phyloP scores from a whole-genome alignment of 2,329 filamentous ascomycete species.

The Teratosphaeria zuluensis region DNA sequence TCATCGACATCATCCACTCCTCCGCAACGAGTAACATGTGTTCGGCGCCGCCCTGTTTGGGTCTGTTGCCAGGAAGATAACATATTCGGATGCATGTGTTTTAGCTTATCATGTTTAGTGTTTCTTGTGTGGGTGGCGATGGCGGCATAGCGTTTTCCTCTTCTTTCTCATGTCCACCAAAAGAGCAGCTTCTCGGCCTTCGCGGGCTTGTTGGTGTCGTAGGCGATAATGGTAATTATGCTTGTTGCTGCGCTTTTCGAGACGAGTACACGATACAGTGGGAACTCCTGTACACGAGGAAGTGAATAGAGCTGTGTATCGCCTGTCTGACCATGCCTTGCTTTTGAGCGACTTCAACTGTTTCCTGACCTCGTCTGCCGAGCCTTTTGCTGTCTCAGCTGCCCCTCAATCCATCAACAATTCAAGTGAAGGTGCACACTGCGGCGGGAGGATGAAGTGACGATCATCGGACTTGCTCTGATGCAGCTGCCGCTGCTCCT shows the following conservation, averaged over 20 bases:
- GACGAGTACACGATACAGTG: not conserved
- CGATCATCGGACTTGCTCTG: too few species aligned
- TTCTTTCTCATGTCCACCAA: slow-evolving; percentile 2
- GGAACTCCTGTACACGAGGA: not conserved
- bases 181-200: slow-evolving; percentile 13
- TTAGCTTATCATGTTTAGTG: slow-evolving; percentile 13
- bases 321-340: not conserved
- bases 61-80: slow-evolving; percentile 8
- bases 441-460: too few species aligned
- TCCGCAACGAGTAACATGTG: slow-evolving; percentile 19
- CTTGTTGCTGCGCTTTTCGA: slow-evolving; percentile 6
- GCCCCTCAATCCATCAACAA: too few species aligned
- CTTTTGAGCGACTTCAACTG: not conserved
- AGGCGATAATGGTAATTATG: slow-evolving; percentile 18
- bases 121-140: slow-evolving; percentile 7
- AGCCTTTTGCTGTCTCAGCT: too few species aligned
- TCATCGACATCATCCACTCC: not conserved
- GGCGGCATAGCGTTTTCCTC: slow-evolving; percentile 7
- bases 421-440: too few species aligned
- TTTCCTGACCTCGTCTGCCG: not conserved
- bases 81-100: slow-evolving; percentile 9
- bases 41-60: slow-evolving; percentile 18
- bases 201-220: slow-evolving; percentile 14
- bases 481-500: too few species aligned
- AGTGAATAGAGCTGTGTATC: not conserved